Evolutionary conservation across 768 basidiomycete genomes (phyloP).

Genomic region (Naganishia kalamii): DNA sequence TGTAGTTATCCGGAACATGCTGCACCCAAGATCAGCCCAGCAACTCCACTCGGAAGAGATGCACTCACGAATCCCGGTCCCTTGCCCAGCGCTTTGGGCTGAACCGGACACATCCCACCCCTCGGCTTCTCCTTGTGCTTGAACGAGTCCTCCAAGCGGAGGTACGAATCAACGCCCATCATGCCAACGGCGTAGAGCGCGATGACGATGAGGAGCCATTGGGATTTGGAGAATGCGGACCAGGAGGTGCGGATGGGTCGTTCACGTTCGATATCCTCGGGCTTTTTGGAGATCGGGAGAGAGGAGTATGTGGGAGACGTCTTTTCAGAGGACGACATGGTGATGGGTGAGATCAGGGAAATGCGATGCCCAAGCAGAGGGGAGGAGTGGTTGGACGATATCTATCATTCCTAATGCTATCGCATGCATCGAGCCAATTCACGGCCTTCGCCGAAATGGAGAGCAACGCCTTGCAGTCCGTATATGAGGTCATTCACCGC

Average conservation of each 20-base stretch:
- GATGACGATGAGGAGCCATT: neutral
- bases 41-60: neutral
- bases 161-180: neutral
- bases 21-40: neutral
- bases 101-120: constrained; percentile 9
- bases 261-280: neutral
- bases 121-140: neutral
- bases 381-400: too few relatives aligned
- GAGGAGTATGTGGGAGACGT: neutral
- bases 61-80: constrained; percentile 14
- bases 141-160: neutral
- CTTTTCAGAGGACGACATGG: neutral
- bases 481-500: too few relatives aligned
- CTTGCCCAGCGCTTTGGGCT: constrained; percentile 9
- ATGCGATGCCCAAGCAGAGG: too few relatives aligned
- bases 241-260: neutral
- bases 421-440: too few relatives aligned
- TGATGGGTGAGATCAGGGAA: too few relatives aligned
- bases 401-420: too few relatives aligned
- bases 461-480: too few relatives aligned
- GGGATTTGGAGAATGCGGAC: neutral
- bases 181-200: neutral
- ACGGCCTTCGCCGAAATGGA: too few relatives aligned
- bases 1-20: constrained; percentile 15
- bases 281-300: neutral